These are phyloP conservation scores for Acacia concinna DNA, from an alignment of 331 rosid genomes.

Conservation along the genomic window DNA sequence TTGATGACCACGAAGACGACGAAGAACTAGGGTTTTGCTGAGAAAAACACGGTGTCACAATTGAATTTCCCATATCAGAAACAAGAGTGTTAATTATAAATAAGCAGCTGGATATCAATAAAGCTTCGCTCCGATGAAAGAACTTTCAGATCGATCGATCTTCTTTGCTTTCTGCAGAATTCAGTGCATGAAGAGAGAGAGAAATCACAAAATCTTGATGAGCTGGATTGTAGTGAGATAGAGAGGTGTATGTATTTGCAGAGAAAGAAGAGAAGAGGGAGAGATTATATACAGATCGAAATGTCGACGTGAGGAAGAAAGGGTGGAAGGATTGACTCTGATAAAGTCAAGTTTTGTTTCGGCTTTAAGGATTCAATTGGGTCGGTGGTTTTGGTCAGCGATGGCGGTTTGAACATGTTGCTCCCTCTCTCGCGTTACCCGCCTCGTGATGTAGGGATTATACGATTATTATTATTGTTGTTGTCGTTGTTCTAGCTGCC, in stretches of 20 bases:
- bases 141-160: not conserved
- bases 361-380: conserved; percentile 2
- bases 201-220: not conserved
- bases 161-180: not conserved
- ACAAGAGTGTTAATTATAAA: not conserved
- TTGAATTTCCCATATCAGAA: conserved; percentile 61
- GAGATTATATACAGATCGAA: not conserved
- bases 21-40: not conserved
- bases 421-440: not conserved
- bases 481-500: no score
- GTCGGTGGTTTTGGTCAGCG: conserved; percentile 81
- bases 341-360: conserved; percentile 31
- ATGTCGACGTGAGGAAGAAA: not conserved
- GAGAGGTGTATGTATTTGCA: not conserved
- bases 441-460: not conserved
- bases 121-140: not conserved
- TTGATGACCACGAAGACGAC: not conserved
- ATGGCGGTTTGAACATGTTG: conserved; percentile 67
- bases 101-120: not conserved
- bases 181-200: not conserved
- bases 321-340: conserved; percentile 56
- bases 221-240: not conserved
- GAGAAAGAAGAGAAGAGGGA: not conserved
- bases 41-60: conserved; percentile 48
- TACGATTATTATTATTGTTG: no score